Base-by-base conservation (phyloP, 1,139 yeast genomes). In the Tardiomyces digboiensis region DNA sequence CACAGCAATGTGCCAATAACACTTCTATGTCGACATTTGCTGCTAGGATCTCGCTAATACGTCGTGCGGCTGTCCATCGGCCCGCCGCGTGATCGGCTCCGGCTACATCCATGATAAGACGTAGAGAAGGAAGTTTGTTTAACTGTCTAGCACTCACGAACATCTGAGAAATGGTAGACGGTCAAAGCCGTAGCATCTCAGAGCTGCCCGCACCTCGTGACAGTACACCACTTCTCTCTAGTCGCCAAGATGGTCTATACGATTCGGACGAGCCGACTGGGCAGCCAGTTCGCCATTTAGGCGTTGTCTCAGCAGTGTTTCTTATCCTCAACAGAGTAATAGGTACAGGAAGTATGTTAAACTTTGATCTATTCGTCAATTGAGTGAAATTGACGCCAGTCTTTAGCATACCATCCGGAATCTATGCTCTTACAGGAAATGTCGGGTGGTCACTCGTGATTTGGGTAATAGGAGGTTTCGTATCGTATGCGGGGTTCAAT, bases 351-450 rank as follows among this genome's bases (percentile, higher is more conserved):
- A 26, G 33, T 26, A 16, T 13, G 33, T 26, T 26, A 16, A 16
- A 26, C 8, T 7, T 22, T 12, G 12, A 22, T 7, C n/a, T n/a
- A n/a, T 8, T 22, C 12, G 26, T 22, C 26, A 4, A 26, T 4
- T 3, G 12, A 26, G 33, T 26, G 33, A 26, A 16, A 8, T 16
- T 26, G 14, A 26, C 10, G 33, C 8, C 33, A 26, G 83, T 86
- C 43, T 86, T 86, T 61, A 80, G 91, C 38, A 82, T 89, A 3
- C 87, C 93, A 3, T 78, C 89, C 14, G 78, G 86, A 19, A 83
- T 86, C 49, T 82, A 73, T 55, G 60, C 68, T 2, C 68, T 81
- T 48, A 73, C 82, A 21, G 93, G 94, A 4, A 80, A 89, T 18
- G 85, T 85, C 13, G 94, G 94, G 16, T 66, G 82, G 40, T 66